Percentiles rank a stretch among this genome's conserved stretches.
Conservation (phyloP, 2,329 filamentous ascomycete genomes). For the Ascomycota sp. region DNA sequence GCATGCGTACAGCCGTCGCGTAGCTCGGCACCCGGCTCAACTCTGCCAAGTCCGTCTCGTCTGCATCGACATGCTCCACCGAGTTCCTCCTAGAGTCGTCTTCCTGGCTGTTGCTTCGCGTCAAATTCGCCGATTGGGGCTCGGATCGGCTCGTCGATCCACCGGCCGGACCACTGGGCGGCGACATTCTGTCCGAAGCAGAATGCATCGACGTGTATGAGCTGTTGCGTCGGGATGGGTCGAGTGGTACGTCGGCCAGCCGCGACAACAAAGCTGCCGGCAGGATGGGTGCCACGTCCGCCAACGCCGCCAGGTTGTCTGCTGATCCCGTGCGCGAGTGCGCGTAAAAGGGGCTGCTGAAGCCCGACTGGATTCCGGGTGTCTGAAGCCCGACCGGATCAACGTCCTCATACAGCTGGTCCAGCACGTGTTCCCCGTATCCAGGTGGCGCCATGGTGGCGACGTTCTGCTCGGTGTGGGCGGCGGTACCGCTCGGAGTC, state of each 20-base stretch:
- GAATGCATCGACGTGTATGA: slow-evolving; percentile 24
- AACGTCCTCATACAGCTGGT: slow-evolving; percentile 77
- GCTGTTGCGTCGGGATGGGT: slow-evolving; percentile 22
- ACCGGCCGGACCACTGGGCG: slow-evolving; percentile 9
- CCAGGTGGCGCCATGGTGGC: slow-evolving; percentile 65
- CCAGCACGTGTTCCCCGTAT: slow-evolving; percentile 77
- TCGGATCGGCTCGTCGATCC: too few species aligned
- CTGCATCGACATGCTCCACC: slow-evolving; percentile 33
- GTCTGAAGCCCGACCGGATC: slow-evolving; percentile 67
- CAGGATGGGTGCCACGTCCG: slow-evolving; percentile 11
- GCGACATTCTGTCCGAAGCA: slow-evolving; percentile 21
- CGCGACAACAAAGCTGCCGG: slow-evolving; percentile 40
- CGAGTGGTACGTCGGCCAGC: slow-evolving; percentile 48
- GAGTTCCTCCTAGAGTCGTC: slow-evolving; percentile 31
- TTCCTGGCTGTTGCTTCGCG: slow-evolving; percentile 32
- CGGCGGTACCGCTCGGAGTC: slow-evolving; percentile 24
- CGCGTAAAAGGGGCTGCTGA: slow-evolving; percentile 59
- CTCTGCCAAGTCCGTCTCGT: slow-evolving; percentile 39
- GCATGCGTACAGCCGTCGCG: slow-evolving; percentile 48
- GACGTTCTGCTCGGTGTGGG: slow-evolving; percentile 33
- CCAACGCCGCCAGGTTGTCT: slow-evolving; percentile 50
- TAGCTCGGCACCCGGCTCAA: slow-evolving; percentile 62
- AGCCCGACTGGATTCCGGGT: slow-evolving; percentile 46
- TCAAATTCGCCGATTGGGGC: slow-evolving; percentile 24
- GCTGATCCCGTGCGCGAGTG: slow-evolving; percentile 55